A percentile compares a stretch with the other conserved stretches of the same genome.
Evolutionary conservation across 768 basidiomycete genomes (phyloP).

Genomic region (Thelephora aurantiotincta): DNA sequence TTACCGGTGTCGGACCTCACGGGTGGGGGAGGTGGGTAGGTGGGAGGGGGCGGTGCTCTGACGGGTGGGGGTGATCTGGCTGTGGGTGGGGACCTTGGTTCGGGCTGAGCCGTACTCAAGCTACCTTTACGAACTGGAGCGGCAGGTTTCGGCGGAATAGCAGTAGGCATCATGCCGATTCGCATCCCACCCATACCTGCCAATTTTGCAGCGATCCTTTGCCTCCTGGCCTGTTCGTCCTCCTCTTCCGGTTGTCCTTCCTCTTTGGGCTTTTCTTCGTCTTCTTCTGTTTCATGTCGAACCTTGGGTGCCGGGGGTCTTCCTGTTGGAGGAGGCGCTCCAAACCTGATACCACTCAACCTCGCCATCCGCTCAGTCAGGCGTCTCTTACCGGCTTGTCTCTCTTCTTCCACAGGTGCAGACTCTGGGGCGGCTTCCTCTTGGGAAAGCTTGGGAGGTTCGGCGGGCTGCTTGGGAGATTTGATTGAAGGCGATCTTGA

Average conservation of each 20-base stretch:
- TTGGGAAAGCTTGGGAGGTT: not conserved
- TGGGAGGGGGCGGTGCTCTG: conserved; percentile 8
- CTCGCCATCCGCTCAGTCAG: conserved; percentile 95
- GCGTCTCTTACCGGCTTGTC: conserved; percentile 37
- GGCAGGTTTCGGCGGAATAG: conserved; percentile 12
- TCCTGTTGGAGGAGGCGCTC: conserved; percentile 32
- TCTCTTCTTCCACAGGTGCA: conserved; percentile 27
- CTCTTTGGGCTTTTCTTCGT: conserved; percentile 6
- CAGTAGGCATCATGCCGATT: conserved; percentile 35
- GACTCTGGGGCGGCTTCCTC: conserved; percentile 11
- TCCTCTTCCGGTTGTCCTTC: conserved; percentile 33
- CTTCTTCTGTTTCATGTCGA: conserved; percentile 7
- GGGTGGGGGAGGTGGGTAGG: conserved; percentile 8
- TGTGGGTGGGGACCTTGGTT: conserved; percentile 6
- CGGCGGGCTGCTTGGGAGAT: not conserved
- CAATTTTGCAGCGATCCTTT: conserved; percentile 39
- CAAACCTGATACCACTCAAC: conserved; percentile 75
- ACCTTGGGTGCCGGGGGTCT: conserved; percentile 23
- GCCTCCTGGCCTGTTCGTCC: conserved; percentile 42
- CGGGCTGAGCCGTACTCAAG: not conserved
- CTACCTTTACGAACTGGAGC: conserved; percentile 5
- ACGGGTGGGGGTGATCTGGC: conserved; percentile 8
- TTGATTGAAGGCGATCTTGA: not conserved
- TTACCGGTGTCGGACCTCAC: conserved; percentile 18
- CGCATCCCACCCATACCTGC: conserved; percentile 44